Conservation (phyloP, 495 filamentous ascomycete species). For the Massariosphaeria phaeospora region DNA sequence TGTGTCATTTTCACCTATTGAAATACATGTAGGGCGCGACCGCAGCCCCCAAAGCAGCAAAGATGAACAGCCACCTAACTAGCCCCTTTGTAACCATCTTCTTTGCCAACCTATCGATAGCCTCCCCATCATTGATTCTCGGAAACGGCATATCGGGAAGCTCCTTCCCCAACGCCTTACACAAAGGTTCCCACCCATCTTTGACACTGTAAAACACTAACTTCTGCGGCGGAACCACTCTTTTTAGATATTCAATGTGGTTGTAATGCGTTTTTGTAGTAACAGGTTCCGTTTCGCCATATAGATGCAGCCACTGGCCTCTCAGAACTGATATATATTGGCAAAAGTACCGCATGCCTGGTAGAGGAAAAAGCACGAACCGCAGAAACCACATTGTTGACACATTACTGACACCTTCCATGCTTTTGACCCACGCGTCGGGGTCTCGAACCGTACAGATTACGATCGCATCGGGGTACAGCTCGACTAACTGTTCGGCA, state of each 20-base stretch:
- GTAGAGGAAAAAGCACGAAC: slow-evolving; percentile 13
- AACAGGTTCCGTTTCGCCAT: slow-evolving; percentile 1
- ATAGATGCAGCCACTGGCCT: slow-evolving; percentile 3
- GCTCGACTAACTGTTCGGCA: slow-evolving; percentile 4
- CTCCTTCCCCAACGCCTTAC: slow-evolving; percentile 19
- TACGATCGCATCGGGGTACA: slow-evolving; percentile 15
- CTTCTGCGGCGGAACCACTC: slow-evolving; percentile 16
- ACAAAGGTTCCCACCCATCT: slow-evolving; percentile 32
- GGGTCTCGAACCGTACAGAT: slow-evolving; percentile 21
- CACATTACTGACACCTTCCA: neutral
- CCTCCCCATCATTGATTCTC: slow-evolving; percentile 27
- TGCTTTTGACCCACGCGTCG: slow-evolving; percentile 22
- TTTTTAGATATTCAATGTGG: slow-evolving; percentile 17
- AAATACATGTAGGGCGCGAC: no score
- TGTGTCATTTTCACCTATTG: no score
- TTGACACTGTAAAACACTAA: slow-evolving; percentile 23
- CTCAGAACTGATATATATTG: slow-evolving; percentile 5
- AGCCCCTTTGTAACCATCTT: slow-evolving; percentile 3
- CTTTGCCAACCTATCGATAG: slow-evolving; percentile 12
- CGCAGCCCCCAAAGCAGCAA: slow-evolving; percentile 11
- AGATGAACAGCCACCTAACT: slow-evolving; percentile 8
- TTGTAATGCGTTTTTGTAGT: neutral
- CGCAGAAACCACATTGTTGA: slow-evolving; percentile 10
- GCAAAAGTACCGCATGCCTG: slow-evolving; percentile 16
- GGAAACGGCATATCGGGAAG: slow-evolving; percentile 24